Percentiles rank a stretch among this genome's conserved stretches.
Conservation (phyloP, 1,139 yeast species). For the Protomyces gravidus region DNA sequence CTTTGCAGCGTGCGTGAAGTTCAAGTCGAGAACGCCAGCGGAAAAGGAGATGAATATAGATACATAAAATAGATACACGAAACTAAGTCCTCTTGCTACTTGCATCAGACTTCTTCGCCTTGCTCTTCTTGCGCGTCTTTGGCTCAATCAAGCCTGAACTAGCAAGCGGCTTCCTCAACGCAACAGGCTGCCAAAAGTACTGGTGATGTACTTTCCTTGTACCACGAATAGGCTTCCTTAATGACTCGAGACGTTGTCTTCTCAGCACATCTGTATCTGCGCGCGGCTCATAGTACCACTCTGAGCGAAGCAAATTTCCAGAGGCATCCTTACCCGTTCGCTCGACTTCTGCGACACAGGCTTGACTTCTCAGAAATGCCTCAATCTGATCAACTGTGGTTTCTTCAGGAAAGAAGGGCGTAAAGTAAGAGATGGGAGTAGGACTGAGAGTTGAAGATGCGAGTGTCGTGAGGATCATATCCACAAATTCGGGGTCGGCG, state of each 20-base stretch:
- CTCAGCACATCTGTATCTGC: slow-evolving; percentile 1
- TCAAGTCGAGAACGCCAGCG: too few species aligned
- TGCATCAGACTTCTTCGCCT: not conserved
- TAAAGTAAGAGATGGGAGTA: slow-evolving; percentile 9
- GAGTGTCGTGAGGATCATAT: slow-evolving; percentile 18
- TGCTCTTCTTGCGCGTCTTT: not conserved
- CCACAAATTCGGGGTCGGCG: slow-evolving; percentile 20
- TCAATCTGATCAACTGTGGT: slow-evolving; percentile 1
- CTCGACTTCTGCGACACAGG: slow-evolving; percentile 7
- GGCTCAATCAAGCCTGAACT: slow-evolving; percentile 2
- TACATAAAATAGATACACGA: too few species aligned
- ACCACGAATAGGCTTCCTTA: slow-evolving; percentile 8
- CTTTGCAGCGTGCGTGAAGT: too few species aligned
- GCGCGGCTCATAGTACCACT: slow-evolving; percentile 14
- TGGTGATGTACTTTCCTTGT: not conserved
- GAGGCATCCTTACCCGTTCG: slow-evolving; percentile 5
- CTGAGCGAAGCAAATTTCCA: not conserved
- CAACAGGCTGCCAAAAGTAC: slow-evolving; percentile 6
- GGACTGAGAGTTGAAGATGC: slow-evolving; percentile 15
- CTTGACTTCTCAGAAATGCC: slow-evolving; percentile 4
- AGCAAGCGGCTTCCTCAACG: not conserved
- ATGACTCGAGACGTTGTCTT: not conserved
- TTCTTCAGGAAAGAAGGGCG: slow-evolving; percentile 21
- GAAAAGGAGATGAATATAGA: too few species aligned
- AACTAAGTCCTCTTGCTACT: too few species aligned